Evolutionary conservation across 2,329 filamentous ascomycete species (phyloP).

Genomic region (Alternaria conjuncta): DNA sequence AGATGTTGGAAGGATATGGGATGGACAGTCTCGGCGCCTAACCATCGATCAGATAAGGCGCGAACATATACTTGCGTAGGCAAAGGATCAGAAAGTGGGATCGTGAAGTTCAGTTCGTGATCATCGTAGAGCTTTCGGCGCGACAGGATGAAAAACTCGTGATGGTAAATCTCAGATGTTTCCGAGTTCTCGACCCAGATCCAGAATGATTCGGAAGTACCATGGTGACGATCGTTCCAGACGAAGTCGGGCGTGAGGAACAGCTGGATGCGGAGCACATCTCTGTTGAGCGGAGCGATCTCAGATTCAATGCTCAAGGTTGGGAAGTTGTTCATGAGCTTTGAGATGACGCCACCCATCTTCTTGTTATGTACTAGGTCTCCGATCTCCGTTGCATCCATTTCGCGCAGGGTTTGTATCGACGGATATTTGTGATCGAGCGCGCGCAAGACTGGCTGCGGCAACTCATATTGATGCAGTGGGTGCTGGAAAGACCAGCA

Average conservation of each 20-base stretch:
- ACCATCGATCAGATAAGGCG: slow-evolving; percentile 92
- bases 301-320: slow-evolving; percentile 90
- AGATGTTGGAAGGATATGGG: slow-evolving; percentile 97
- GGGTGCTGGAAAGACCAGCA: slow-evolving; percentile 96
- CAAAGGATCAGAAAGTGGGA: slow-evolving; percentile 89
- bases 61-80: slow-evolving; percentile 96
- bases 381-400: slow-evolving; percentile 91
- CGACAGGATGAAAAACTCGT: slow-evolving; percentile 94
- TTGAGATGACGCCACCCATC: slow-evolving; percentile 82
- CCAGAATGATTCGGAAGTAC: slow-evolving; percentile 95
- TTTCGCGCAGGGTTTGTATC: slow-evolving; percentile 85
- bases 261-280: slow-evolving; percentile 90
- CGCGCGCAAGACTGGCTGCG: slow-evolving; percentile 80
- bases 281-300: slow-evolving; percentile 92
- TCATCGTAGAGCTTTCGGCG: slow-evolving; percentile 90
- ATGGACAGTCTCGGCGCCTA: slow-evolving; percentile 94
- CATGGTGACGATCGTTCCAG: slow-evolving; percentile 95
- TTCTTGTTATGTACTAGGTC: slow-evolving; percentile 87
- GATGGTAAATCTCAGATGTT: slow-evolving; percentile 95
- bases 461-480: slow-evolving; percentile 91
- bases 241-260: slow-evolving; percentile 86
- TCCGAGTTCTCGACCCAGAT: slow-evolving; percentile 99
- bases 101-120: slow-evolving; percentile 98
- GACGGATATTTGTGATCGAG: slow-evolving; percentile 82
- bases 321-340: slow-evolving; percentile 87